A percentile compares a stretch with the other conserved stretches of the same genome.
These are phyloP conservation scores for Ceratonia siliqua DNA, from an alignment of 306 rosid genomes.

Conservation along the genomic window DNA sequence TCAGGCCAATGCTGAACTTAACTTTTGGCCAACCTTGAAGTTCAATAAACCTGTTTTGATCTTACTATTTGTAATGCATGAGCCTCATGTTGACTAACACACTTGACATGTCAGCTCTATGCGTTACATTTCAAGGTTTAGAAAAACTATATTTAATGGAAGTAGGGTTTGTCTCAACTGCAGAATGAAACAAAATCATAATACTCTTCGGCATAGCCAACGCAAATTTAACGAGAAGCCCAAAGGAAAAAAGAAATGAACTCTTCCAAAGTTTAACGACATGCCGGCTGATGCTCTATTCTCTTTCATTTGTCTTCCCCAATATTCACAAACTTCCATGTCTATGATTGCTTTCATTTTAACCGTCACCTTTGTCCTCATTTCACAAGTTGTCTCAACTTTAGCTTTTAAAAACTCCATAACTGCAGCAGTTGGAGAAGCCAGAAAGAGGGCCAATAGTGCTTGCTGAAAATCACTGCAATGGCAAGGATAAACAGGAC, in stretches of 20 bases:
- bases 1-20: too few relatives aligned
- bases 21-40: too few relatives aligned
- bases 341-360: conserved; percentile 29
- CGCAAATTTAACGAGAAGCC: conserved; percentile 41
- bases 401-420: conserved; percentile 32
- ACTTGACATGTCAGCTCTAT: conserved; percentile 30
- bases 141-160: conserved; percentile 1
- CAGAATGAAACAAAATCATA: conserved; percentile 36
- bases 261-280: conserved; percentile 5
- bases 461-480: conserved; percentile 29
- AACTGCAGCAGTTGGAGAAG: conserved; percentile 13
- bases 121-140: neutral
- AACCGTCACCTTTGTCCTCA: conserved; percentile 43
- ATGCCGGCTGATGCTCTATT: conserved; percentile 48
- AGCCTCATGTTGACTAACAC: neutral
- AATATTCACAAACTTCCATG: conserved; percentile 12
- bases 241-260: conserved; percentile 38
- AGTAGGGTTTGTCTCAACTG: conserved; percentile 28
- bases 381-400: conserved; percentile 22
- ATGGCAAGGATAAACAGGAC: conserved; percentile 49
- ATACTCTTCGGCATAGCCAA: conserved; percentile 40
- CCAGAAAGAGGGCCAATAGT: conserved; percentile 35
- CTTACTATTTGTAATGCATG: too few relatives aligned
- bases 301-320: conserved; percentile 28
- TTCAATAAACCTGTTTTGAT: too few relatives aligned